Base-by-base conservation (phyloP, 805 yeast genomes). In the Schwanniomyces occidentalis region DNA sequence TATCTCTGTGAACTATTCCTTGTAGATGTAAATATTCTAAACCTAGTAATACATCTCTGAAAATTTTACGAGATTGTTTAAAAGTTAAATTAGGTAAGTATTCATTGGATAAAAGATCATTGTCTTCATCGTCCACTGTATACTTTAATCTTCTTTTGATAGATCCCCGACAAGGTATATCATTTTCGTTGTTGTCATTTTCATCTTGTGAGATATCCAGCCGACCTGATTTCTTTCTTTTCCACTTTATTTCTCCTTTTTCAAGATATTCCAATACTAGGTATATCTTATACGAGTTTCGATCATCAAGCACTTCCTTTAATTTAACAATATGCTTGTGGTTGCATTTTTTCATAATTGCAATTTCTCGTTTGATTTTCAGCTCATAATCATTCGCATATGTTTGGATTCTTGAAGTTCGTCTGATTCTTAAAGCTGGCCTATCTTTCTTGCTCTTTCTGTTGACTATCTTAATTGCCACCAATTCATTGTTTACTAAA, bases 381-480 rank as follows among this genome's bases (percentile, higher is more conserved):
- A 54, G 38, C 36, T 63, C 71, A 42, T 62, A 56, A 35, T 59
- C 67, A 28, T 23, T 28, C 4, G 23, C 52, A 52, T 22, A 43
- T 32, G n/a, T 32, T 31, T 21, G 44, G 35, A 20, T 24, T 12
- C 35, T 38, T 3, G 48, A 35, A 23, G 45, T 61, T 54, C 31
- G 49, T 17, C 65, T 48, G 38, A 54, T 44, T 30, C 65, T 50
- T 16, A 65, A 44, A 5, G 45, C 29, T 17, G 65, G 67, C 30
- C 70, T 46, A 24, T 62, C 66, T 30, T 49, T 53, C 41, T 58
- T 65, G 21, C 60, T 50, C 32, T 78, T 78, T 35, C 97, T 73
- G 61, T 87, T 90, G 27, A 93, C 88, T 33, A 93, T 86, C 56
- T 93, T 93, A 37, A 93, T 89, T 3, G 99, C 99, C n/a, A 88